Conservation (phyloP, 1,284 basidiomycete species). For the Cystobasidium pallidum region DNA sequence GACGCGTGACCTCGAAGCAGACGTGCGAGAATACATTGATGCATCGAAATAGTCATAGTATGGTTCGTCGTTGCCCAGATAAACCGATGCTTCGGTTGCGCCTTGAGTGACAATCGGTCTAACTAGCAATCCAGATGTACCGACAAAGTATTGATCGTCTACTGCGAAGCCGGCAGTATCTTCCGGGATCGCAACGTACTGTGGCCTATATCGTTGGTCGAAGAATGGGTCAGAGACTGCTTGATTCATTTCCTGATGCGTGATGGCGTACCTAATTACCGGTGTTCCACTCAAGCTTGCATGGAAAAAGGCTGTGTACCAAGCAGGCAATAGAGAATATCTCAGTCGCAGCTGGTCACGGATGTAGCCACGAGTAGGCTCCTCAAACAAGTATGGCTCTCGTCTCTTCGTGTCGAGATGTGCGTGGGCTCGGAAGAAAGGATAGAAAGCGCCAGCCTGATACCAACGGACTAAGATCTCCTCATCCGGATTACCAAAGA, state of each 20-base stretch:
- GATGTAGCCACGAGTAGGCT: slow-evolving; percentile 81
- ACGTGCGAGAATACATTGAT: slow-evolving; percentile 67
- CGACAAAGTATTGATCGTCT: slow-evolving; percentile 94
- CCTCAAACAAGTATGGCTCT: slow-evolving; percentile 89
- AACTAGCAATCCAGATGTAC: slow-evolving; percentile 82
- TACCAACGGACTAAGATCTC: slow-evolving; percentile 99
- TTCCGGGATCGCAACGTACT: slow-evolving; percentile 89
- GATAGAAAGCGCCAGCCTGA: slow-evolving; percentile 89
- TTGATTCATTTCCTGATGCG: not conserved
- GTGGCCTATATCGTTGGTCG: slow-evolving; percentile 65
- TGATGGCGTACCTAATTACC: slow-evolving; percentile 68
- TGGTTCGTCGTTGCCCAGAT: slow-evolving; percentile 87
- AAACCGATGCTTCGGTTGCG: slow-evolving; percentile 71
- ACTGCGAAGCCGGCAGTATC: slow-evolving; percentile 81
- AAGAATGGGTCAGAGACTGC: not conserved
- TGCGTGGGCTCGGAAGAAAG: slow-evolving; percentile 98
- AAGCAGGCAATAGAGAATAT: slow-evolving; percentile 85
- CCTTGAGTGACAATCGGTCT: slow-evolving; percentile 85
- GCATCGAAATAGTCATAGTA: slow-evolving; percentile 91
- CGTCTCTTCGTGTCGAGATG: slow-evolving; percentile 84
- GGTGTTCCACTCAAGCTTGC: slow-evolving; percentile 77
- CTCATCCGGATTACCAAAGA: slow-evolving; percentile 93
- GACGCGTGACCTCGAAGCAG: slow-evolving; percentile 65
- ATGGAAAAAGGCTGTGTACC: slow-evolving; percentile 96
- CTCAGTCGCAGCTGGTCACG: slow-evolving; percentile 78